Evolutionary conservation across 116 monocot genomes (phyloP).

Genomic region (Trichopus zeylanicus): DNA sequence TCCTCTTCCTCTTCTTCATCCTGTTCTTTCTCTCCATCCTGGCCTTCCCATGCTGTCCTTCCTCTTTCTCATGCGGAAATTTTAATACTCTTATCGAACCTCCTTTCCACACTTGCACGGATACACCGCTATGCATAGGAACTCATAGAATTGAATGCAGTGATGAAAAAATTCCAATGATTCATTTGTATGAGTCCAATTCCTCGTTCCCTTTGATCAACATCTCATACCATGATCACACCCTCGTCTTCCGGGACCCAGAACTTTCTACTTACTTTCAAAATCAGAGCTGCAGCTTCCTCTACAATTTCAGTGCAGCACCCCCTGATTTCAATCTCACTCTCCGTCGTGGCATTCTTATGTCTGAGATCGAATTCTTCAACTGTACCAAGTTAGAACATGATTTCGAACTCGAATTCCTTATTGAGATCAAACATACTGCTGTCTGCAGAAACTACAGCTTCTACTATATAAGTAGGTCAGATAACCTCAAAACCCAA

Average conservation of each 20-base stretch:
- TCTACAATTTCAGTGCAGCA: background rate
- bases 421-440: background rate
- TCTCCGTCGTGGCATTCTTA: background rate
- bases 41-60: background rate
- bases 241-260: background rate
- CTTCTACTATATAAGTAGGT: slow-evolving; percentile 1
- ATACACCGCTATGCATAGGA: too few species aligned
- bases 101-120: background rate
- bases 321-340: background rate
- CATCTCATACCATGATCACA: background rate
- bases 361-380: background rate
- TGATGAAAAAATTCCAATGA: too few species aligned
- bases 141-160: too few species aligned
- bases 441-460: background rate
- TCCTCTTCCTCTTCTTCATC: background rate
- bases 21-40: background rate
- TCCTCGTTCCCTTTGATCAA: background rate
- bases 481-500: background rate
- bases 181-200: too few species aligned
- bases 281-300: background rate
- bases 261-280: background rate
- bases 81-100: background rate
- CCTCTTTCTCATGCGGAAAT: background rate
- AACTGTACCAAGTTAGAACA: background rate
- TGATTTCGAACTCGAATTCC: background rate